Conservation (phyloP, 2,329 filamentous ascomycete genomes). For the Byssothecium circinans region DNA sequence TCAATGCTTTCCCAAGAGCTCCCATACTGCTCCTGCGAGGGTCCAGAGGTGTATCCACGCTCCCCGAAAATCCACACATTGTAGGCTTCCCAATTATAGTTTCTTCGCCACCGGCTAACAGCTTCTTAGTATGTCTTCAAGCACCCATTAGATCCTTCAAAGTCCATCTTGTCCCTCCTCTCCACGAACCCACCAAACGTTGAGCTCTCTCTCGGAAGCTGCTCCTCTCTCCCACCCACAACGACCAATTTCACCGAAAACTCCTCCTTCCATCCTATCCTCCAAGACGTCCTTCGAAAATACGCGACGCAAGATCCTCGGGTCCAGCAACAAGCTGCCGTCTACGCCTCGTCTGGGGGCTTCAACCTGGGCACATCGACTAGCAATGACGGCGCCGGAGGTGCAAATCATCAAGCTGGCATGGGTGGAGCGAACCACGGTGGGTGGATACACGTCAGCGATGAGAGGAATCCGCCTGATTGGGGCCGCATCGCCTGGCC, state of each 20-base stretch:
- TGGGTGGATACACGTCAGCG: slow-evolving; percentile 66
- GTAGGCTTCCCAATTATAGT: slow-evolving; percentile 20
- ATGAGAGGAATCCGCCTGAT: slow-evolving; percentile 61
- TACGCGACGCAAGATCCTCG: slow-evolving; percentile 59
- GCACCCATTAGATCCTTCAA: slow-evolving; percentile 42
- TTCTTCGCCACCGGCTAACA: slow-evolving; percentile 2
- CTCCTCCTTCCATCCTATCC: slow-evolving; percentile 56
- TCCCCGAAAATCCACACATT: slow-evolving; percentile 49
- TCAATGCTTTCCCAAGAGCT: slow-evolving; percentile 12
- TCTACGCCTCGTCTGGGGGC: slow-evolving; percentile 62
- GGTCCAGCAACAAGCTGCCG: slow-evolving; percentile 60
- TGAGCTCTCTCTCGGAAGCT: slow-evolving; percentile 58
- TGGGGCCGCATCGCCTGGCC: slow-evolving; percentile 67
- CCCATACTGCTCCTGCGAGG: slow-evolving; percentile 24
- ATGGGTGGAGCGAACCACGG: slow-evolving; percentile 60
- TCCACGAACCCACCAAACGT: slow-evolving; percentile 56
- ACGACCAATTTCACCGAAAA: slow-evolving; percentile 60
- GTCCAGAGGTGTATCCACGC: slow-evolving; percentile 39
- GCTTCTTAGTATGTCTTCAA: slow-evolving; percentile 53
- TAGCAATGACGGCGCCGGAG: slow-evolving; percentile 54
- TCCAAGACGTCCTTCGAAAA: slow-evolving; percentile 58
- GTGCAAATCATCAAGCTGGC: slow-evolving; percentile 61
- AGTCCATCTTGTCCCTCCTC: slow-evolving; percentile 59
- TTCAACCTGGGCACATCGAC: slow-evolving; percentile 50
- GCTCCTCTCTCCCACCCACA: slow-evolving; percentile 58